Conservation (phyloP, 1,284 basidiomycete genomes). For the Heliocybe sulcata region DNA sequence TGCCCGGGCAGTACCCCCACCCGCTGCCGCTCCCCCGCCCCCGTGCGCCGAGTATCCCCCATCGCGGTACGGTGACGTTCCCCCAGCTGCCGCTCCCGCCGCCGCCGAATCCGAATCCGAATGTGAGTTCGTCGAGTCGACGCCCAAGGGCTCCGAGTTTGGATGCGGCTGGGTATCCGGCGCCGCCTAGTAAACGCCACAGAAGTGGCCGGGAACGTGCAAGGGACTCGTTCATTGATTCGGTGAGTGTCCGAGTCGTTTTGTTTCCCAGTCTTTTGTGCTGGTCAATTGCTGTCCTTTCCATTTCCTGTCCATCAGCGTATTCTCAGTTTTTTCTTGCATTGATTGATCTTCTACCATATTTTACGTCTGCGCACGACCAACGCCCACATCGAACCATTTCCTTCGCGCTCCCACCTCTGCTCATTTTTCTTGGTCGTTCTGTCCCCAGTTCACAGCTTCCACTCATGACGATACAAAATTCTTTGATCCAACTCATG, state of each 20-base stretch:
- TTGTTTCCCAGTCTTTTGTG: neutral
- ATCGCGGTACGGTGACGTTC: too few species aligned
- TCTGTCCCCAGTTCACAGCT: too few species aligned
- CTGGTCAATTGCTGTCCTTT: too few species aligned
- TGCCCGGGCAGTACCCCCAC: slow-evolving; percentile 14
- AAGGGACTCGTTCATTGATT: neutral
- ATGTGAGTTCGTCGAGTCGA: slow-evolving; percentile 15
- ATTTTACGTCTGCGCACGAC: too few species aligned
- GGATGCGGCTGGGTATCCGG: slow-evolving; percentile 26
- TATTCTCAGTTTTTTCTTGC: too few species aligned
- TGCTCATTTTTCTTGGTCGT: too few species aligned
- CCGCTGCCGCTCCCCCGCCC: slow-evolving; percentile 10
- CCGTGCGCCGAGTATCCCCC: neutral
- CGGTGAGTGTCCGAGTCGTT: neutral
- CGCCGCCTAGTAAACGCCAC: slow-evolving; percentile 39
- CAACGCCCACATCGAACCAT: too few species aligned
- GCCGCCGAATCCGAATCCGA: slow-evolving; percentile 19
- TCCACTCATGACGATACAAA: too few species aligned
- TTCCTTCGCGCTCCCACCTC: too few species aligned
- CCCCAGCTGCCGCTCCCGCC: slow-evolving; percentile 7
- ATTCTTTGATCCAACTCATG: too few species aligned
- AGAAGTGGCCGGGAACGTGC: slow-evolving; percentile 26
- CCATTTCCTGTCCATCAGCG: too few species aligned
- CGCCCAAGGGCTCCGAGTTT: slow-evolving; percentile 34
- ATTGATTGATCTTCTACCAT: too few species aligned